Evolutionary conservation across 257 asterid genomes (phyloP).

Genomic region (Primulina eburnea): DNA sequence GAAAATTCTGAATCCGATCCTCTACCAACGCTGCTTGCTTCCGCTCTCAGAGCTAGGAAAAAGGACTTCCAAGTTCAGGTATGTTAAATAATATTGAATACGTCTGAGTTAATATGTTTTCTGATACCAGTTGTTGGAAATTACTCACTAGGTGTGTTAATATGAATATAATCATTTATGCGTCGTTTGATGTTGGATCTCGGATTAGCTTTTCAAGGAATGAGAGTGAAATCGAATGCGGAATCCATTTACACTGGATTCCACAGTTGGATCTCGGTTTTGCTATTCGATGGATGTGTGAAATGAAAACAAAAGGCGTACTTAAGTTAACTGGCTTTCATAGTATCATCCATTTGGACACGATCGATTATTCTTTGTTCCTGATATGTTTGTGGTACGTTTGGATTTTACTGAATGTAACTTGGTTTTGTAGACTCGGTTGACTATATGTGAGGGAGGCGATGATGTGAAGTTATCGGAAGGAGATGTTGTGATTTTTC

Average conservation of each 20-base stretch:
- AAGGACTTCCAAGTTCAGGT: constrained; percentile 62
- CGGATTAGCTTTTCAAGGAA: too few species aligned
- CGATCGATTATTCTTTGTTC: neutral
- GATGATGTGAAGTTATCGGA: constrained; percentile 57
- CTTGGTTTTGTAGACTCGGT: constrained; percentile 55
- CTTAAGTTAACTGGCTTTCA: neutral
- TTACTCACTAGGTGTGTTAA: neutral
- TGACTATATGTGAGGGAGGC: constrained; percentile 74
- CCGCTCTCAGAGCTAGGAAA: constrained; percentile 65
- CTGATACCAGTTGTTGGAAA: neutral
- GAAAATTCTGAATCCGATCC: constrained; percentile 82
- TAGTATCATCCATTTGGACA: neutral
- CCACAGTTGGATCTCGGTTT: neutral
- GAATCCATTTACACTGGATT: neutral
- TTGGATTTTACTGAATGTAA: constrained; percentile 15
- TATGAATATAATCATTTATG: neutral
- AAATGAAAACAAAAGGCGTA: neutral
- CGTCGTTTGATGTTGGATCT: neutral
- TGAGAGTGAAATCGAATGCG: neutral
- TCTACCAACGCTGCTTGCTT: constrained; percentile 67
- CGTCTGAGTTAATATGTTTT: neutral
- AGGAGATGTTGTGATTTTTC: constrained; percentile 86
- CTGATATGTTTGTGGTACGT: neutral
- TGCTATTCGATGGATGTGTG: neutral
- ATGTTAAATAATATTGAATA: too few species aligned